Base-by-base conservation (phyloP, 352 stramenopile genomes). In the Phytopythium oedochilum region DNA sequence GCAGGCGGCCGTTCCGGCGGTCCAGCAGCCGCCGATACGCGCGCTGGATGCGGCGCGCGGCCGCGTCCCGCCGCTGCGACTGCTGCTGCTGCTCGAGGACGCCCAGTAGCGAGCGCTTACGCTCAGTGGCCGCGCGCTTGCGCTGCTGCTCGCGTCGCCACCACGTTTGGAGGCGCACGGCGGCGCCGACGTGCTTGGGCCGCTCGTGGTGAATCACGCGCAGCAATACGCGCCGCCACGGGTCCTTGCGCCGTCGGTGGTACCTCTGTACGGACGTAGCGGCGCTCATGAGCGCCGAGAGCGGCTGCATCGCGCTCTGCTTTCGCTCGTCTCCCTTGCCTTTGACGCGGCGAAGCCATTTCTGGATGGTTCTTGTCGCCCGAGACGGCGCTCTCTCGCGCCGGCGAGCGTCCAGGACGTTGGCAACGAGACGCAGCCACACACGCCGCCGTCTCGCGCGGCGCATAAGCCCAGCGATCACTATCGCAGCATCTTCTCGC, bases 261-360 rank as follows among this genome's bases (percentile, higher is more conserved):
- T 71, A 69, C 18, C 69, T 70, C 55, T 88, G 75, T 23, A 88
- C 73, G 1, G 23, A 59, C 5, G 69, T 38, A 1, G 64, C 64
- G 10, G 73, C 68, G 5, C 31, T 59, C 2, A 82, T 32, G 38
- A 70, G 34, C 3, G 45, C 38, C 10, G 53, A 43, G 7, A 80
- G 47, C 39, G 67, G 48, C n/a, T 59, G 36, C 14, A 55, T 38
- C 7, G 49, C 34, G 34, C 34, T 55, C 23, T 55, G 32, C 14
- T 51, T 2, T 8, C 15, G 3, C 2, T 32, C 32, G 32, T 11
- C 23, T 3, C 9, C 9, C 17, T 55, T 55, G 1, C 25, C 25
- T 39, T 11, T 57, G 35, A 47, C n/a, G 35, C 18, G 44, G 43
- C 53, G 59, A 45, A 51, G 32, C 64, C 56, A 71, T 23, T 36